Percentiles rank a stretch among this genome's conserved stretches.
Conservation (phyloP, 306 rosid species). For the Betula pendula region DNA sequence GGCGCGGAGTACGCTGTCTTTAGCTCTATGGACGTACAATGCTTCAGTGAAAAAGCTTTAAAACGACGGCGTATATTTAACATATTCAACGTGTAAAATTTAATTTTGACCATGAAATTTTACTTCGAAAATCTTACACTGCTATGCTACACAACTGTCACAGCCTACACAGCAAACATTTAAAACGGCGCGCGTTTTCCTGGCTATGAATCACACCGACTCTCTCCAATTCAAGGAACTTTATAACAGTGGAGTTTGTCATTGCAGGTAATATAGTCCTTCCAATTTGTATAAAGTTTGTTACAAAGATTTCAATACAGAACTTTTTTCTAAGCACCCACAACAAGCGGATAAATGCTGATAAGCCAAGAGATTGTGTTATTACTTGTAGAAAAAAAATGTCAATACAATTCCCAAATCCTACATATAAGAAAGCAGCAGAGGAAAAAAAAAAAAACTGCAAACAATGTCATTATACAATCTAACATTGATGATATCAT, state of each 20-base stretch:
- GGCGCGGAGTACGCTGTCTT: no score
- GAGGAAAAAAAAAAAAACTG: neutral
- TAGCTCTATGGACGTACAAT: no score
- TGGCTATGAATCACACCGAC: no score
- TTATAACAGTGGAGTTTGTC: neutral
- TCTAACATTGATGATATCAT: neutral
- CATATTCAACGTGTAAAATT: no score
- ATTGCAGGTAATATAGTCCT: conserved; percentile 1
- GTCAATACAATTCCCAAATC: neutral
- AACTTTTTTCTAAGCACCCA: neutral
- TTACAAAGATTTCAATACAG: neutral
- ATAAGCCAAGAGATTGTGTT: neutral
- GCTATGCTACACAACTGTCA: no score
- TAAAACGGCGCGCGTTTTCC: no score
- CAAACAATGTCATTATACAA: conserved; percentile 1
- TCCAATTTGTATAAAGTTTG: neutral
- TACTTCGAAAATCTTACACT: no score
- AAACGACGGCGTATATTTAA: no score
- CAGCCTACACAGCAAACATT: no score
- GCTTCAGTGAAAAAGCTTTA: no score
- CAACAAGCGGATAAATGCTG: neutral
- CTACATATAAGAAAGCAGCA: neutral
- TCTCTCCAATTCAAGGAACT: no score
- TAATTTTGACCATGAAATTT: no score
- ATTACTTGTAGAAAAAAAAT: neutral